Evolutionary conservation across 345 rosid genomes (phyloP).

Genomic region (Aethionema arabicum): DNA sequence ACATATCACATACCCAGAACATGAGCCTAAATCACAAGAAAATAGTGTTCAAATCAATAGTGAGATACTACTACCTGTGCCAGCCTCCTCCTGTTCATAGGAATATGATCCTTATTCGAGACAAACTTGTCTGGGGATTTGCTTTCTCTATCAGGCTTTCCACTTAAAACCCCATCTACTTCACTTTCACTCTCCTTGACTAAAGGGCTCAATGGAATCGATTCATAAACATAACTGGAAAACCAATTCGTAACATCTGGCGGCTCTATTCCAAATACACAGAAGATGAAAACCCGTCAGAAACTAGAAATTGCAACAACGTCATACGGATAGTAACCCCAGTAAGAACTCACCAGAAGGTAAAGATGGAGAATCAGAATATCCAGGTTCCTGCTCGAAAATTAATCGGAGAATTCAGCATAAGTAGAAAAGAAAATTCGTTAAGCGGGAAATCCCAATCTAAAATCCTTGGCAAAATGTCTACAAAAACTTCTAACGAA

Average conservation of each 20-base stretch:
- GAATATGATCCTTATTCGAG: slow-evolving; percentile 24
- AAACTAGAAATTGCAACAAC: not conserved
- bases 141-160: not conserved
- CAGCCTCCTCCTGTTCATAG: slow-evolving; percentile 10
- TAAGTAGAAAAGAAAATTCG: not conserved
- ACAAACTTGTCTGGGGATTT: slow-evolving; percentile 4
- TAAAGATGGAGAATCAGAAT: slow-evolving; percentile 23
- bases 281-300: not conserved
- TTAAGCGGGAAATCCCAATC: not conserved
- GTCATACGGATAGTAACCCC: not conserved
- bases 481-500: not conserved
- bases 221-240: slow-evolving; percentile 57
- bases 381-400: slow-evolving; percentile 14
- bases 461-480: not conserved
- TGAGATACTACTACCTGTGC: slow-evolving; percentile 31
- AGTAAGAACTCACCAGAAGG: slow-evolving; percentile 28
- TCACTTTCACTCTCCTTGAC: slow-evolving; percentile 28
- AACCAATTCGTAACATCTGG: slow-evolving; percentile 66
- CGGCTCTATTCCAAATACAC: slow-evolving; percentile 43
- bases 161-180: not conserved
- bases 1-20: not conserved
- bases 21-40: not conserved
- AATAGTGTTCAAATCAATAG: not conserved
- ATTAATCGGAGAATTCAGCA: not conserved
- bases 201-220: slow-evolving; percentile 40